Base-by-base conservation (phyloP, 1,284 basidiomycete species). In the Inonotus hispidus region DNA sequence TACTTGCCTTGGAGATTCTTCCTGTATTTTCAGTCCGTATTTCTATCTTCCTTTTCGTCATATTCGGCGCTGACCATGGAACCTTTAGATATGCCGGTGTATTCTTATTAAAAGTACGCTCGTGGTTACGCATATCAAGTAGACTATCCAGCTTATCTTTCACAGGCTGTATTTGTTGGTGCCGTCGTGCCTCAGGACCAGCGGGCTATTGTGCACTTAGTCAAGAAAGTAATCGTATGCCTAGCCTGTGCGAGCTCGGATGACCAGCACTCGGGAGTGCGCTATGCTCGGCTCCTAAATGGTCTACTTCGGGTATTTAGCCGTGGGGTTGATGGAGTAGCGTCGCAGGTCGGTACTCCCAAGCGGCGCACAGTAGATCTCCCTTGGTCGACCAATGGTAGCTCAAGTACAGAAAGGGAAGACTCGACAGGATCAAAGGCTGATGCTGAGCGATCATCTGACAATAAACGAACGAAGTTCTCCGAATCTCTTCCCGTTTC, bases 281-380 rank as follows among this genome's bases (percentile, higher is more conserved):
- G 68, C 10, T 68, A 69, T 47, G 68, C 68, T 7, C 64, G 68
- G 3, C 55, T 69, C 11, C 60, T 69, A 23, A 68, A 69, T 41
- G 67, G 67, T 25, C 60, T 69, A 19, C 68, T 69, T 14, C 61
- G 64, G 2, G 65, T 64, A 5, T 68, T 69, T 39, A 66, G 63
- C 16, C 62, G 63, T 16, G 68, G 68, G 0, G 55, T 62, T 10
- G 68, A 68, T 53, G 62, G 62, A n/a, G 62, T 63, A 23, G 50
- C 62, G 14, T 59, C 56, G 16, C 62, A 63, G 35, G 47, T 63
- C 25, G 53, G 54, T 37, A 60, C 62, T 3, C 62, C 62, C 21
- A 63, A 63, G 47, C 41, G 58, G 0, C 53, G 54, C 14, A 29
- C 41, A 14, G 4, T 58, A 21, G 57, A 53, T 25, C 49, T 59